These are phyloP conservation scores for Anisodus acutangulus DNA, from an alignment of 257 asterid genomes.

Conservation along the genomic window DNA sequence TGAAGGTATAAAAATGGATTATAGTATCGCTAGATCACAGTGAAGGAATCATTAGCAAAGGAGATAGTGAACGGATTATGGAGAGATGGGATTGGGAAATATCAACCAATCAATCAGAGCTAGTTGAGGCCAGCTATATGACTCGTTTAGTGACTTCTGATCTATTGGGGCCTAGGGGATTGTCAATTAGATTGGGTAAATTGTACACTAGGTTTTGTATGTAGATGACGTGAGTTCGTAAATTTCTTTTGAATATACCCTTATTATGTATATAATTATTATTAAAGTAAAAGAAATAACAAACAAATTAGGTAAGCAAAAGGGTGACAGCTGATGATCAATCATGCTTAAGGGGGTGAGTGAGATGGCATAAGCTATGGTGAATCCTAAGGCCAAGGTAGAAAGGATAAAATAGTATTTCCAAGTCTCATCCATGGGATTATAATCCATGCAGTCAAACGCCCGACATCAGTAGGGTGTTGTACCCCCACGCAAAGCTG, in stretches of 20 bases:
- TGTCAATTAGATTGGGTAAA: slow-evolving; percentile 7
- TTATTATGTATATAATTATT: not conserved
- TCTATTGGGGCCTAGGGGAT: not conserved
- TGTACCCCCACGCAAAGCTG: not conserved
- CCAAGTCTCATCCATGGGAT: slow-evolving; percentile 7
- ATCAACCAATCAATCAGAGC: not conserved
- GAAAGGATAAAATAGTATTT: not conserved
- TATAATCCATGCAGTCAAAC: not conserved
- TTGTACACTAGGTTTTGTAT: not conserved
- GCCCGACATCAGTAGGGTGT: not conserved
- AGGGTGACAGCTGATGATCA: not conserved
- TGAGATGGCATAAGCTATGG: slow-evolving; percentile 6
- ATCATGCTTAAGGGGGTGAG: slow-evolving; percentile 22
- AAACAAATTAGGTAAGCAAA: not conserved
- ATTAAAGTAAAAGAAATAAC: not conserved
- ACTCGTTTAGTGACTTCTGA: not conserved
- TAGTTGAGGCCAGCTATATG: not conserved
- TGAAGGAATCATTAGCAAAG: not conserved
- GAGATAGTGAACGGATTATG: not conserved
- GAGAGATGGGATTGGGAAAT: slow-evolving; percentile 13
- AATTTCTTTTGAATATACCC: not conserved
- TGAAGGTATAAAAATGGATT: not conserved
- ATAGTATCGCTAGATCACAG: not conserved
- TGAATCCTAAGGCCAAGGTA: not conserved
- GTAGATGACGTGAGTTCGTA: not conserved